A percentile compares a stretch with the other conserved stretches of the same genome.
These are phyloP conservation scores for Nigrograna mackinnonii DNA, from an alignment of 2,329 filamentous ascomycete species.

Conservation along the genomic window DNA sequence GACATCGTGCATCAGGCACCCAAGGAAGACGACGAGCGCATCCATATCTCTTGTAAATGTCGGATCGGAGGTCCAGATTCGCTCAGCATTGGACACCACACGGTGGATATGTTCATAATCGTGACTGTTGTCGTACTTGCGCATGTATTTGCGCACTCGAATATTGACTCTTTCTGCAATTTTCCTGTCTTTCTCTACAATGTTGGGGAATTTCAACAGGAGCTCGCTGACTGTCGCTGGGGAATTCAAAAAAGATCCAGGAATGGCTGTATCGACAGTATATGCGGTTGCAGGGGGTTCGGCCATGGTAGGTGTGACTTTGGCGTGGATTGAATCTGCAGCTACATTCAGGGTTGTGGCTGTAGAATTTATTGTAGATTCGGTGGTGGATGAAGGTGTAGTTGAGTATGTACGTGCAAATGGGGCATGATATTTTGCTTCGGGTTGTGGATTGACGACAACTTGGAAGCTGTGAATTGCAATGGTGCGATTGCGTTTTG, in stretches of 20 bases:
- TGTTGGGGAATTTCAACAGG: constrained; percentile 1
- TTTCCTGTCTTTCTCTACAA: not conserved
- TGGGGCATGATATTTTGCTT: no score
- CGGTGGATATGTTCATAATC: constrained; percentile 80
- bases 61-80: constrained; percentile 59
- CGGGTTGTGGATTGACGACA: no score
- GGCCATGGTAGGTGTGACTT: not conserved
- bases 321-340: no score
- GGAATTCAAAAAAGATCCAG: constrained; percentile 3
- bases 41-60: constrained; percentile 43
- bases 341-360: no score
- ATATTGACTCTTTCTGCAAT: constrained; percentile 22
- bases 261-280: not conserved
- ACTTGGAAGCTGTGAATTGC: no score
- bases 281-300: not conserved
- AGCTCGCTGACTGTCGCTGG: not conserved
- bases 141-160: constrained; percentile 38
- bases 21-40: constrained; percentile 62
- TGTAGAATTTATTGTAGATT: no score
- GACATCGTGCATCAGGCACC: constrained; percentile 72
- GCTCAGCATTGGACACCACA: constrained; percentile 67
- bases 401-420: no score
- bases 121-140: constrained; percentile 78
- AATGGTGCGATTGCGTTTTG: no score
- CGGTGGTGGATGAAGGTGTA: no score